A percentile compares a stretch with the other conserved stretches of the same genome.
Evolutionary conservation across 768 basidiomycete genomes (phyloP).

Genomic region (Calocera cornea): DNA sequence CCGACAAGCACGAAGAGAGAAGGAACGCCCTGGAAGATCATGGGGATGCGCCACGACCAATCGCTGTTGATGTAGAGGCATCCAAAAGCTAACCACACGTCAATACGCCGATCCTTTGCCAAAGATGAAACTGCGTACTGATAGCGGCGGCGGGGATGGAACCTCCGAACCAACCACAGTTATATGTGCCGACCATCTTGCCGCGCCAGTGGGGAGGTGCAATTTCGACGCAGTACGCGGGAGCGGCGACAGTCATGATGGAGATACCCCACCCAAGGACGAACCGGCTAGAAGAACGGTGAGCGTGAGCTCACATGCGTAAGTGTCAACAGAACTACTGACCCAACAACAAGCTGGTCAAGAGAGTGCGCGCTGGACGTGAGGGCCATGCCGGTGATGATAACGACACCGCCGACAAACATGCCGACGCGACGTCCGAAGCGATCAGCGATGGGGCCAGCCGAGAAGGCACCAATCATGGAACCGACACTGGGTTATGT

Average conservation of each 20-base stretch:
- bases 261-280: slow-evolving; percentile 41
- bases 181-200: slow-evolving; percentile 9
- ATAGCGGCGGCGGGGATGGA: slow-evolving; percentile 11
- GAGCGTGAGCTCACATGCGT: neutral
- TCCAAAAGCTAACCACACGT: neutral
- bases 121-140: neutral
- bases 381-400: slow-evolving; percentile 18
- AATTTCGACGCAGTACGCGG: slow-evolving; percentile 42
- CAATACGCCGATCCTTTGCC: slow-evolving; percentile 17
- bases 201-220: slow-evolving; percentile 24
- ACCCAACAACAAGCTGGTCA: slow-evolving; percentile 18
- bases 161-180: slow-evolving; percentile 11
- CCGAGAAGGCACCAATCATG: slow-evolving; percentile 22
- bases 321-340: neutral
- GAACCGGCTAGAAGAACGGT: slow-evolving; percentile 12
- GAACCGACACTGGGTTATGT: slow-evolving; percentile 16
- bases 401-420: slow-evolving; percentile 19
- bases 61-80: slow-evolving; percentile 1
- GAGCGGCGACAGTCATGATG: slow-evolving; percentile 24
- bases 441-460: slow-evolving; percentile 22
- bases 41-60: slow-evolving; percentile 13
- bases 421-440: slow-evolving; percentile 23
- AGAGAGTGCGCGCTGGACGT: slow-evolving; percentile 14
- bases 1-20: slow-evolving; percentile 26
- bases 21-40: slow-evolving; percentile 40